phyloP scores from a whole-genome alignment of 1,284 basidiomycete genomes.

The Ustanciosporium gigantosporum region DNA sequence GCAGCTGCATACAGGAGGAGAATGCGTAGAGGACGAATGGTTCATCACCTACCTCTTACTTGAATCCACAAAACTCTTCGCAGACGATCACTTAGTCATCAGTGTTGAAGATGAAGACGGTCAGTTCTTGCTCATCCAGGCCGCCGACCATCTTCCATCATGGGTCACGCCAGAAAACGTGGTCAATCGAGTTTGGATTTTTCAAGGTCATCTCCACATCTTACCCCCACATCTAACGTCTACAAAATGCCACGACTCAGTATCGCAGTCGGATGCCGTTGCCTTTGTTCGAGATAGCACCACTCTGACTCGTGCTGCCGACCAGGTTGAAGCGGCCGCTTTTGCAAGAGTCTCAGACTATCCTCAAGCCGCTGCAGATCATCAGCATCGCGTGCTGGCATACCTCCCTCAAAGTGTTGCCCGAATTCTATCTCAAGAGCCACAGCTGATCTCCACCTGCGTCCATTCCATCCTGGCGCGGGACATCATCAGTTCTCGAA shows the following conservation, averaged over 20 bases:
- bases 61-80: slow-evolving; percentile 9
- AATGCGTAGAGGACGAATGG: slow-evolving; percentile 96
- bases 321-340: slow-evolving; percentile 27
- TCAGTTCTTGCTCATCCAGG: slow-evolving; percentile 94
- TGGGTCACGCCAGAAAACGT: slow-evolving; percentile 92
- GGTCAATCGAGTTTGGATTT: slow-evolving; percentile 91
- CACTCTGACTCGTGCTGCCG: slow-evolving; percentile 67
- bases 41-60: slow-evolving; percentile 76
- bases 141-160: slow-evolving; percentile 81
- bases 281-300: slow-evolving; percentile 58
- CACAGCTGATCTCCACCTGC: slow-evolving; percentile 78
- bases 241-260: slow-evolving; percentile 26
- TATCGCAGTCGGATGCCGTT: background rate
- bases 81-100: slow-evolving; percentile 15
- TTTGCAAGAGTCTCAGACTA: slow-evolving; percentile 28
- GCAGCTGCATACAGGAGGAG: slow-evolving; percentile 60
- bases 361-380: slow-evolving; percentile 73
- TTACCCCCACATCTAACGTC: slow-evolving; percentile 74
- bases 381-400: slow-evolving; percentile 74
- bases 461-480: slow-evolving; percentile 27
- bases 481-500: slow-evolving; percentile 64
- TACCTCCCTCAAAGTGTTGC: slow-evolving; percentile 80
- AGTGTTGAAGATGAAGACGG: slow-evolving; percentile 83
- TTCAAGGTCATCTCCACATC: slow-evolving; percentile 78
- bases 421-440: slow-evolving; percentile 69